phyloP scores from a whole-genome alignment of 2,329 filamentous ascomycete species.

The Rhinocladiella similis region DNA sequence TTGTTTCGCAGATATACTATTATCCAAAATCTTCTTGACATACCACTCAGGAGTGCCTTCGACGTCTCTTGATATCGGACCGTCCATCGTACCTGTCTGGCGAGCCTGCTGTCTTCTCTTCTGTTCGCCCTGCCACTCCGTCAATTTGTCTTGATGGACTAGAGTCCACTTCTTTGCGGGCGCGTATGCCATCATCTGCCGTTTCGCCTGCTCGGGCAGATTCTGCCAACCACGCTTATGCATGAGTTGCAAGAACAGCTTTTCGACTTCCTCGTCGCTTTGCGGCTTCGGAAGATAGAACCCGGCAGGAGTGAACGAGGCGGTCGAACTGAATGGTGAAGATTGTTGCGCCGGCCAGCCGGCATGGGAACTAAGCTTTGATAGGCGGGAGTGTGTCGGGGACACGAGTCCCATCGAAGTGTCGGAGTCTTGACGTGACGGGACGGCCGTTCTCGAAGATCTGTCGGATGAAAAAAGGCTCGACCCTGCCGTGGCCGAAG shows the following conservation, averaged over 20 bases:
- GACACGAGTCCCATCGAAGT: slow-evolving; percentile 36
- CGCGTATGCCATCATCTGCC: slow-evolving; percentile 96
- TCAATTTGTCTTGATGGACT: slow-evolving; percentile 89
- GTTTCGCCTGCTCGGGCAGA: slow-evolving; percentile 86
- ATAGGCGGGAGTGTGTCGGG: slow-evolving; percentile 42
- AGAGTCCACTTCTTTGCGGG: slow-evolving; percentile 96
- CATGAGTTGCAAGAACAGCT: slow-evolving; percentile 92
- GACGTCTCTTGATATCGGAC: slow-evolving; percentile 71
- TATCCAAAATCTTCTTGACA: slow-evolving; percentile 94
- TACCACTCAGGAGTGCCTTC: slow-evolving; percentile 98
- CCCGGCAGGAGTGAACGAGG: slow-evolving; percentile 54
- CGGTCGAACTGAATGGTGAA: slow-evolving; percentile 49
- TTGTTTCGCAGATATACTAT: slow-evolving; percentile 86
- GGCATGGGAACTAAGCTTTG: slow-evolving; percentile 42
- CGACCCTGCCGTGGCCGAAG: slow-evolving; percentile 58
- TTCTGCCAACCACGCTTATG: slow-evolving; percentile 98
- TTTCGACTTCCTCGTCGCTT: slow-evolving; percentile 81
- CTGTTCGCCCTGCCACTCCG: slow-evolving; percentile 92
- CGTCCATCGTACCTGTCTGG: slow-evolving; percentile 66
- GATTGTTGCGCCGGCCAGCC: slow-evolving; percentile 43
- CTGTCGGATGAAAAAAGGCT: slow-evolving; percentile 58
- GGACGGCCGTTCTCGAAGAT: slow-evolving; percentile 43
- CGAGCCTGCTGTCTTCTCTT: slow-evolving; percentile 77
- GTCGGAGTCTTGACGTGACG: slow-evolving; percentile 27
- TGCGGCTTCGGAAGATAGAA: slow-evolving; percentile 69